Conservation (phyloP, 2,329 filamentous ascomycete genomes). For the Epichloe bromicola region DNA sequence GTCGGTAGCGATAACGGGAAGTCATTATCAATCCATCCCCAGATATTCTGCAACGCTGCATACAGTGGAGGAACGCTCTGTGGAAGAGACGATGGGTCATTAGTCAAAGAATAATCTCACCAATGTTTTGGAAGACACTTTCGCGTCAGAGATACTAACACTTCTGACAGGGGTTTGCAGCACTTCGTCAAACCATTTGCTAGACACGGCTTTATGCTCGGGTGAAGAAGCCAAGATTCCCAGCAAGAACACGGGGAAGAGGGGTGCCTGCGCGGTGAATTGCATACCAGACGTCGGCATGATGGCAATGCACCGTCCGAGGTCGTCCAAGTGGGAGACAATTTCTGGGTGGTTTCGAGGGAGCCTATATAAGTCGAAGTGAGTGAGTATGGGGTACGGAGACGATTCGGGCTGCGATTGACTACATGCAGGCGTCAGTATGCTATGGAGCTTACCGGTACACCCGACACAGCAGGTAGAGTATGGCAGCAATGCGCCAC, state of each 20-base stretch:
- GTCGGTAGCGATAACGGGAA: constrained; percentile 9
- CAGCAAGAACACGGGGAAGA: constrained; percentile 28
- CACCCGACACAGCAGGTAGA: constrained; percentile 27
- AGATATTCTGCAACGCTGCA: constrained; percentile 19
- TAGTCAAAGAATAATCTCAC: background rate
- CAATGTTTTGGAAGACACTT: background rate
- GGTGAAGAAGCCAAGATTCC: constrained; percentile 21
- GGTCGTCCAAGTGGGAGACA: constrained; percentile 17
- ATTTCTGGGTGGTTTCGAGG: constrained; percentile 25
- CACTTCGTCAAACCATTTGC: constrained; percentile 24
- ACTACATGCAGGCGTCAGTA: background rate
- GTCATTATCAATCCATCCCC: constrained; percentile 21
- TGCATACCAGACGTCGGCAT: constrained; percentile 28
- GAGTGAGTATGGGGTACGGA: background rate
- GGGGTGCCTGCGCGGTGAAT: constrained; percentile 29
- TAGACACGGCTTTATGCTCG: constrained; percentile 17
- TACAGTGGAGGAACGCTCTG: constrained; percentile 29
- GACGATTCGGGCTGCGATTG: background rate
- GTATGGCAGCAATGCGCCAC: constrained; percentile 26
- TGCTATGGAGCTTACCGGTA: constrained; percentile 16
- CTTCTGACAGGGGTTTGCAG: constrained; percentile 25
- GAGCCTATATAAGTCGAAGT: constrained; percentile 13
- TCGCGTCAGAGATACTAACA: constrained; percentile 17
- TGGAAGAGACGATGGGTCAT: background rate
- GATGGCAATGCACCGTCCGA: constrained; percentile 24